Conservation (phyloP, 257 asterid genomes). For the Lantana camara region DNA sequence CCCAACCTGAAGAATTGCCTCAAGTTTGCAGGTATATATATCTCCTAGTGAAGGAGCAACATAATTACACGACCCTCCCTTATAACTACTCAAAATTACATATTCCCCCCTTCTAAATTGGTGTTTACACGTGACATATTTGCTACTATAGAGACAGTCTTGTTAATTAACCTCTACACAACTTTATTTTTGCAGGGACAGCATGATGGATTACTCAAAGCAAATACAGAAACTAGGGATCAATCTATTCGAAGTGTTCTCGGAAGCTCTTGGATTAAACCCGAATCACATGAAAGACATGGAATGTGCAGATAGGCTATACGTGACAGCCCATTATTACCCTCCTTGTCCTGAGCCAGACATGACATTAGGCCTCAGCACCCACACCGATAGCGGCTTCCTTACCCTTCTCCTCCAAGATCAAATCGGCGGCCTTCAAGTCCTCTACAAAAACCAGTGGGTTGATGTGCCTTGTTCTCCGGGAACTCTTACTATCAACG, state of each 20-base stretch:
- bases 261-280: constrained; percentile 25
- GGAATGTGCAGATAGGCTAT: constrained; percentile 36
- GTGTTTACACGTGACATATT: too few relatives aligned
- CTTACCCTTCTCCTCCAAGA: background rate
- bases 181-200: constrained; percentile 3
- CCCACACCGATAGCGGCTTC: background rate
- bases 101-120: too few relatives aligned
- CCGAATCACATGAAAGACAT: constrained; percentile 30
- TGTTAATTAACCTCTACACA: background rate
- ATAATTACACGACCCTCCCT: too few relatives aligned
- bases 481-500: background rate
- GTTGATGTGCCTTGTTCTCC: background rate
- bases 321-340: too few relatives aligned
- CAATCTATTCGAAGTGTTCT: constrained; percentile 12
- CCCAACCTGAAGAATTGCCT: constrained; percentile 32
- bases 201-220: constrained; percentile 26
- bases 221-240: constrained; percentile 12
- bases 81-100: too few relatives aligned
- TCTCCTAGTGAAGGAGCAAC: background rate
- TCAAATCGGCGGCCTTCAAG: background rate
- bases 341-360: background rate
- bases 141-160: too few relatives aligned
- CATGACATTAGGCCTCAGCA: background rate
- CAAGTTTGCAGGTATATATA: constrained; percentile 24
- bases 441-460: background rate